phyloP scores from a whole-genome alignment of 768 basidiomycete species.

The Termitomyces sp. region DNA sequence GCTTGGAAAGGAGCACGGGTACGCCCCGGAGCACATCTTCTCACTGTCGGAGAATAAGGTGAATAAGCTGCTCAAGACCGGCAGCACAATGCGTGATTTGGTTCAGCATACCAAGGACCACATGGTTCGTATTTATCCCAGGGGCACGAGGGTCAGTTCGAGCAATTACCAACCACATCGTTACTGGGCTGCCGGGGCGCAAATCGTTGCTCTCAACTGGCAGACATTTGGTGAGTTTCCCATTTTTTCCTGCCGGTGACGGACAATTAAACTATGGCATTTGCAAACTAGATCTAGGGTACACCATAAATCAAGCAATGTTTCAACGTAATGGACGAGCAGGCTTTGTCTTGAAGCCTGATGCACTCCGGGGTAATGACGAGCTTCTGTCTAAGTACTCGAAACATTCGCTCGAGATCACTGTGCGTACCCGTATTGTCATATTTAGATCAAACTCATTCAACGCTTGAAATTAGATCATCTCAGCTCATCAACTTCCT shows the following conservation, averaged over 20 bases:
- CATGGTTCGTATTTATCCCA: constrained; percentile 82
- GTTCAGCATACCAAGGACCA: constrained; percentile 85
- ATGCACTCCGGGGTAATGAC: constrained; percentile 64
- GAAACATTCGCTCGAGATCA: constrained; percentile 56
- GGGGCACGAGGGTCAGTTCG: constrained; percentile 73
- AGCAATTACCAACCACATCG: constrained; percentile 86
- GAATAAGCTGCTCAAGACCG: constrained; percentile 66
- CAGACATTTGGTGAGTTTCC: constrained; percentile 75
- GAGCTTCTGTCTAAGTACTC: constrained; percentile 47
- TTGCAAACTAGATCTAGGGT: constrained; percentile 64
- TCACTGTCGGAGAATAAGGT: constrained; percentile 84
- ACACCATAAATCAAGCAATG: constrained; percentile 93
- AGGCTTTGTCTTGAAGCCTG: constrained; percentile 90
- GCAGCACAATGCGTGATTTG: constrained; percentile 52
- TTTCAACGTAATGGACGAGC: constrained; percentile 86
- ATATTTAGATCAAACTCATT: not conserved
- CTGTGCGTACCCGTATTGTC: not conserved
- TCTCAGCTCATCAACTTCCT: constrained; percentile 90
- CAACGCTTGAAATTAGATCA: constrained; percentile 25
- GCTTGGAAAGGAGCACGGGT: constrained; percentile 79
- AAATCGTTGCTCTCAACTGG: constrained; percentile 81
- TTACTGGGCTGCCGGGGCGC: constrained; percentile 55
- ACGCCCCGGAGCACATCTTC: constrained; percentile 87
- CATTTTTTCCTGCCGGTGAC: not conserved
- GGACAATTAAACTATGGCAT: not conserved